phyloP scores from a whole-genome alignment of 2,329 filamentous ascomycete species.

The Pyrenophora tritici-repentis region DNA sequence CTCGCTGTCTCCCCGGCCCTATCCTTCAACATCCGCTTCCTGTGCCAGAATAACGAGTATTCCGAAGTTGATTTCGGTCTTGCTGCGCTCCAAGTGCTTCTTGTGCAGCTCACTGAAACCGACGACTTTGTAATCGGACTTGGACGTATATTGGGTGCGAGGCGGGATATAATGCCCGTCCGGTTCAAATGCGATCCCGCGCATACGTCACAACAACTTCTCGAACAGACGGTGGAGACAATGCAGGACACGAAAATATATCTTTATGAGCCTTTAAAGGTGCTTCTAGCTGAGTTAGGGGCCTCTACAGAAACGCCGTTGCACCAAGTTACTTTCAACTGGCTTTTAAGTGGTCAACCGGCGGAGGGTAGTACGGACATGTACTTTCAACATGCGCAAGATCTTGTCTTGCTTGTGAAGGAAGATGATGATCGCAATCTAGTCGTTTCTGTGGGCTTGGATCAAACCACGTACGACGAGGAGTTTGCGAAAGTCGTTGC shows the following conservation, averaged over 20 bases:
- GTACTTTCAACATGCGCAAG: conserved; percentile 1
- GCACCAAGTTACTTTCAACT: conserved; percentile 2
- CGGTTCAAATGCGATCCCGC: background rate
- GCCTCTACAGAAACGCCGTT: background rate
- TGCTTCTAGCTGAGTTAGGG: background rate
- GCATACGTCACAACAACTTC: background rate
- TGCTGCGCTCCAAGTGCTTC: conserved; percentile 3
- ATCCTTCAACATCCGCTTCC: background rate
- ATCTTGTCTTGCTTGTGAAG: background rate
- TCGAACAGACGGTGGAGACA: background rate
- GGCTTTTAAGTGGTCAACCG: background rate
- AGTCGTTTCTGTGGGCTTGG: background rate
- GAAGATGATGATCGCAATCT: background rate
- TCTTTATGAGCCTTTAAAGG: background rate
- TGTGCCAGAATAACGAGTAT: background rate
- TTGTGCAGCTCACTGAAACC: conserved; percentile 4
- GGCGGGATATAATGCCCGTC: conserved; percentile 1
- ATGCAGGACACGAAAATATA: no score
- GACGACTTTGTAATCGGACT: conserved; percentile 5
- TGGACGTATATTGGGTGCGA: background rate
- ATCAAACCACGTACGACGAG: background rate
- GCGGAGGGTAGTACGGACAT: background rate
- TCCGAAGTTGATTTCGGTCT: background rate
- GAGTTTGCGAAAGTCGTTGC: conserved; percentile 1
- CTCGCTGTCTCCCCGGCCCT: background rate